These are phyloP conservation scores for Salix brachista DNA, from an alignment of 345 rosid genomes.

Conservation along the genomic window DNA sequence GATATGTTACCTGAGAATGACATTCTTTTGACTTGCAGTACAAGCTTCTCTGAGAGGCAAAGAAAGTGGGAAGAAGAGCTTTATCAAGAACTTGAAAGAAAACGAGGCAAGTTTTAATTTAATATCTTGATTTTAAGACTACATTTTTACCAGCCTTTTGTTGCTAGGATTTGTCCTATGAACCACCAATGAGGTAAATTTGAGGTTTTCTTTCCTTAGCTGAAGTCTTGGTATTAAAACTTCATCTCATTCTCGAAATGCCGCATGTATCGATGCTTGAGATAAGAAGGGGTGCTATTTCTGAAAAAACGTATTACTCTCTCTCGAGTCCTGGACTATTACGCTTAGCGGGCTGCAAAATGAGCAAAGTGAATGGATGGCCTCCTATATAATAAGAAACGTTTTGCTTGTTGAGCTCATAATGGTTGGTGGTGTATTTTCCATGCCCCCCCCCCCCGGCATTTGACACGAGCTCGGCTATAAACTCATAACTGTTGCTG, in stretches of 20 bases:
- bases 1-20: slow-evolving; percentile 11
- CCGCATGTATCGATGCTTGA: not conserved
- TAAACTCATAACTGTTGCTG: not conserved
- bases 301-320: not conserved
- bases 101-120: slow-evolving; percentile 22
- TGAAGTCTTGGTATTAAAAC: not conserved
- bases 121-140: not conserved
- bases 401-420: not conserved
- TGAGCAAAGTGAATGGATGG: not conserved
- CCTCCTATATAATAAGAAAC: not conserved
- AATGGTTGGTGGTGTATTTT: not conserved
- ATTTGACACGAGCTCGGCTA: not conserved
- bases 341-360: not conserved
- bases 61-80: slow-evolving; percentile 36
- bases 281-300: not conserved
- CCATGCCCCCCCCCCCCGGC: not conserved
- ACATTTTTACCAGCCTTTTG: not conserved
- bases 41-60: slow-evolving; percentile 24
- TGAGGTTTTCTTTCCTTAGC: not conserved
- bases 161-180: not conserved
- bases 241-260: not conserved
- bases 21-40: slow-evolving; percentile 14
- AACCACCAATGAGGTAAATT: not conserved
- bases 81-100: slow-evolving; percentile 28
- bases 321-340: not conserved